Percentiles rank a stretch among this genome's conserved stretches.
Conservation (phyloP, 2,329 filamentous ascomycete species). For the Aspergillus costaricaensis region DNA sequence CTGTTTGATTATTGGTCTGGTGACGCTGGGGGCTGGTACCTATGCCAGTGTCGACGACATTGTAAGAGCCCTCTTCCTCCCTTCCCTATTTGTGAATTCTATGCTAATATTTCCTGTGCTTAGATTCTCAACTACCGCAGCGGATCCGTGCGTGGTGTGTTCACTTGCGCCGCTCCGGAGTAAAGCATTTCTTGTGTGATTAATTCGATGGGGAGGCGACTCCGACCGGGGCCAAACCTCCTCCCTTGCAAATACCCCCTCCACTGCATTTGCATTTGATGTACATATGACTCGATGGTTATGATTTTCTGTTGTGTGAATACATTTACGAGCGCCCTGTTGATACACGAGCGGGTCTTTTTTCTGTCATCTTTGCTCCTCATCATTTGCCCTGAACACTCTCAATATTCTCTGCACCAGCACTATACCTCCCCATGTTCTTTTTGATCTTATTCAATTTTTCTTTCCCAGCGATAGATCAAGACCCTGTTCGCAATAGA, state of each 20-base stretch:
- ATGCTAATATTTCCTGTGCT: background rate
- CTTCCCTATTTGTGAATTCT: too few relatives aligned
- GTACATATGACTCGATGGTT: background rate
- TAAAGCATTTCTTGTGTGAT: background rate
- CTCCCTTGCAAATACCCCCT: background rate
- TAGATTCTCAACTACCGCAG: constrained; percentile 1
- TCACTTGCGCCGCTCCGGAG: background rate
- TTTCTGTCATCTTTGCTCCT: background rate
- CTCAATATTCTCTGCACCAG: too few relatives aligned
- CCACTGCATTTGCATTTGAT: background rate
- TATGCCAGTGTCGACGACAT: constrained; percentile 60
- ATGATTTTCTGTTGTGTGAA: background rate
- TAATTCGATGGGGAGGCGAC: background rate
- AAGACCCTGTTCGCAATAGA: background rate
- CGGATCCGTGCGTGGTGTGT: constrained; percentile 1
- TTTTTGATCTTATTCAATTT: too few relatives aligned
- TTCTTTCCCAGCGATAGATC: too few relatives aligned
- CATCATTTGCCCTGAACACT: too few relatives aligned
- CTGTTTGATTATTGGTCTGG: constrained; percentile 69
- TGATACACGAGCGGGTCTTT: background rate
- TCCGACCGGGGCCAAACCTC: too few relatives aligned
- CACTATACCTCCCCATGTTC: too few relatives aligned
- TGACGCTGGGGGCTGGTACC: constrained; percentile 76
- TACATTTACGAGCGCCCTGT: background rate
- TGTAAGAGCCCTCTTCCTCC: constrained; percentile 28